Conservation (phyloP, 1,284 basidiomycete genomes). For the Cystobasidiaceae sp. region DNA sequence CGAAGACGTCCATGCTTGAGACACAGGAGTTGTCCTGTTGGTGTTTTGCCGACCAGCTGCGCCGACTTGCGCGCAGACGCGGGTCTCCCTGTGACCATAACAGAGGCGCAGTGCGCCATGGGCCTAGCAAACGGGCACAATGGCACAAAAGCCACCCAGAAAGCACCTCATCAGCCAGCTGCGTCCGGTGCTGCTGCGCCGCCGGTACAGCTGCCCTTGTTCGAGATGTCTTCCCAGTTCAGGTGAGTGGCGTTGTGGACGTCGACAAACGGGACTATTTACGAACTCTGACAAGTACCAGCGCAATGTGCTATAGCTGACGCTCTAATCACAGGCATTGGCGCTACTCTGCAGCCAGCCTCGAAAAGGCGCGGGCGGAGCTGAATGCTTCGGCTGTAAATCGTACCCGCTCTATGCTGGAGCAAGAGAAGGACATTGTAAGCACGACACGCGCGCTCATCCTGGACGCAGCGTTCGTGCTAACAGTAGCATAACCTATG, state of each 20-base stretch:
- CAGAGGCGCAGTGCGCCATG: no score
- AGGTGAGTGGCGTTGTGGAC: conserved; percentile 47
- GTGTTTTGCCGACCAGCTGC: no score
- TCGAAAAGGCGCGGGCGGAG: conserved; percentile 54
- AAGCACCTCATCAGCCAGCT: background rate
- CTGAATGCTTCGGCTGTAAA: conserved; percentile 70
- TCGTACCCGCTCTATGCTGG: conserved; percentile 67
- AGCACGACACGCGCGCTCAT: no score
- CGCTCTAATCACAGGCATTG: conserved; percentile 54
- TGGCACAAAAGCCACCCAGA: background rate
- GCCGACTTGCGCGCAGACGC: no score
- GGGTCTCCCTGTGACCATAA: no score
- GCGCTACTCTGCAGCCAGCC: conserved; percentile 68
- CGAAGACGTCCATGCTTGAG: conserved; percentile 25
- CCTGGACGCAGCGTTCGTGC: no score
- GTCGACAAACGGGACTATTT: no score
- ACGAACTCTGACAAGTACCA: no score
- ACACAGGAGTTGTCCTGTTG: no score
- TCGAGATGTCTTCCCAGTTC: conserved; percentile 79
- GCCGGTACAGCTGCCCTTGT: conserved; percentile 50
- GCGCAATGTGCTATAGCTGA: no score
- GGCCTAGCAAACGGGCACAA: no score
- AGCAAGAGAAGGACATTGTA: conserved; percentile 54
- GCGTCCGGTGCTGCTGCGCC: background rate
- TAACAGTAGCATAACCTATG: no score